These are phyloP conservation scores for Penicillium steckii DNA, from an alignment of 495 filamentous ascomycete species.

Conservation along the genomic window DNA sequence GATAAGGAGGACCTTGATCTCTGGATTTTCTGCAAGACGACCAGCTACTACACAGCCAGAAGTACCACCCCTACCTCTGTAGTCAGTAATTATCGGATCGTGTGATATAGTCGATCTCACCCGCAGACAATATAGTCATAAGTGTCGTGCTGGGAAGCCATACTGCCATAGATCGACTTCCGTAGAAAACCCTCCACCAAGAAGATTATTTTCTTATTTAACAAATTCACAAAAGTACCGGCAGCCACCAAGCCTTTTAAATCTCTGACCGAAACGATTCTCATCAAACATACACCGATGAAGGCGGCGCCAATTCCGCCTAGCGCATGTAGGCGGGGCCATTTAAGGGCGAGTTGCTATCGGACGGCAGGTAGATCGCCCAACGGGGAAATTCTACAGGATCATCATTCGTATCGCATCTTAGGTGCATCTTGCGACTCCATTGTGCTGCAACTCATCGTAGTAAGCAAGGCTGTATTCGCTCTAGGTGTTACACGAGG, in stretches of 20 bases:
- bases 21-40: slow-evolving; percentile 56
- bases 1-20: slow-evolving; percentile 52
- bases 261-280: too few species aligned
- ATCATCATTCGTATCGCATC: background rate
- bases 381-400: background rate
- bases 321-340: background rate
- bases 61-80: slow-evolving; percentile 51
- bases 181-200: too few species aligned
- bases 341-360: background rate
- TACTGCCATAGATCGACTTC: slow-evolving; percentile 1
- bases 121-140: slow-evolving; percentile 41
- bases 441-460: background rate
- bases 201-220: background rate
- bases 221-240: background rate
- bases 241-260: background rate
- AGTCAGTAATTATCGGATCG: background rate
- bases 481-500: background rate
- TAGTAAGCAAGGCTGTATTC: background rate
- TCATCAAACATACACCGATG: too few species aligned
- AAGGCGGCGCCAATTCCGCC: background rate
- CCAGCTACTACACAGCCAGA: slow-evolving; percentile 60
- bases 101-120: slow-evolving; percentile 13
- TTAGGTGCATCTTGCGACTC: background rate
- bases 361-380: background rate
- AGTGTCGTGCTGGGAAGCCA: slow-evolving; percentile 13